Percentiles rank a stretch among this genome's conserved stretches.
Conservation (phyloP, 768 basidiomycete species). For the Xerocomellus amylosporus region DNA sequence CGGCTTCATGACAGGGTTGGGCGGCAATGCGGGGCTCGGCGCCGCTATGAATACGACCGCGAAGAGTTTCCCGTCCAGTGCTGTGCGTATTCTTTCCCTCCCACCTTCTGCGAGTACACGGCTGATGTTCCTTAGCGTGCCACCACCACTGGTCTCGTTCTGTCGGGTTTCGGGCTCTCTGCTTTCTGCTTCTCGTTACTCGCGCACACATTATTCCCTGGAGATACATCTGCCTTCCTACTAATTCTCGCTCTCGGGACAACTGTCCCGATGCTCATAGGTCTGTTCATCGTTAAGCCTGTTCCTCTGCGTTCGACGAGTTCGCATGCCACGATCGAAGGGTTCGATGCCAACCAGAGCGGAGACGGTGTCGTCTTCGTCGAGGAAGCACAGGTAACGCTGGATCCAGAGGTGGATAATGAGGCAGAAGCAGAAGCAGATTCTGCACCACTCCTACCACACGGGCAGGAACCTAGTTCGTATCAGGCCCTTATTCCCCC, state of each 20-base stretch:
- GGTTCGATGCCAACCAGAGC: conserved; percentile 17
- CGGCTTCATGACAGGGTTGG: conserved; percentile 71
- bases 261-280: conserved; percentile 74
- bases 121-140: conserved; percentile 50
- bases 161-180: conserved; percentile 87
- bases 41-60: conserved; percentile 80
- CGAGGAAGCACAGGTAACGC: conserved; percentile 14
- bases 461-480: conserved; percentile 14
- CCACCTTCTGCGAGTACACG: not conserved
- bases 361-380: conserved; percentile 24
- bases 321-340: conserved; percentile 3
- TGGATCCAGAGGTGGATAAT: conserved; percentile 15
- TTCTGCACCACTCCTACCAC: conserved; percentile 23
- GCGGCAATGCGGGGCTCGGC: conserved; percentile 68
- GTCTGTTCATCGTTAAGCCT: conserved; percentile 66
- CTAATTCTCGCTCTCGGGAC: conserved; percentile 77
- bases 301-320: conserved; percentile 54
- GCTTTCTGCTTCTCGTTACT: conserved; percentile 87
- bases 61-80: conserved; percentile 71
- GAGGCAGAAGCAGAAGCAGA: conserved; percentile 22
- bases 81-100: conserved; percentile 42
- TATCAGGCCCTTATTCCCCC: conserved; percentile 21
- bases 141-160: conserved; percentile 70
- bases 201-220: conserved; percentile 68
- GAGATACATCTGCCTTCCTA: conserved; percentile 75